Evolutionary conservation across 208 protist genomes (phyloP), one percentile per base, ranked within the genome.

Genomic region (Wallacemonas sp.): DNA sequence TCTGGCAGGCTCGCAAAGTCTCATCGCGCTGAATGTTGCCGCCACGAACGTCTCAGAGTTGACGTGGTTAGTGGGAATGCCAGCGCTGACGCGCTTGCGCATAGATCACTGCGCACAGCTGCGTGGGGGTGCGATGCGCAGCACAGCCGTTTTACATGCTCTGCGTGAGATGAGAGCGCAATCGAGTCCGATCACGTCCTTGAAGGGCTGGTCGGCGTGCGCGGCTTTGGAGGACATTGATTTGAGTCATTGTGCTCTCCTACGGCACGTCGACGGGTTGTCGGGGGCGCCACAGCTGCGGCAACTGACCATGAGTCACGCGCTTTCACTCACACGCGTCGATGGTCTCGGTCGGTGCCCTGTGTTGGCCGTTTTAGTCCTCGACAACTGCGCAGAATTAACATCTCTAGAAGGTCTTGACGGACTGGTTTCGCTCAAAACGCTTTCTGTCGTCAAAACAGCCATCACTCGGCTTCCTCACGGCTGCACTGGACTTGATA

Each of bases 31-130:
- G 8, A 21, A 33, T 19, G 15, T 33, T 8, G 28, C n/a, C 21
- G n/a, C 31, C 61, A 66, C 61, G 11, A 4, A 39, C 26, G 42
- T 66, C 24, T 11, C 9, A 8, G 44, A 66, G 15, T 44, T 66
- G 4, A 22, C 17, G 17, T 66, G 42, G 42, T 3, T 55, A 2
- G 39, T 19, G 42, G 4, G 26, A 4, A 55, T 39, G 11, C 11
- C 51, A 12, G 15, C 9, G 4, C 51, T 58, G 5, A 22, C 24
- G 28, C 21, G 8, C 17, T 22, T 58, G 30, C 9, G 28, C 9
- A 4, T 58, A 14, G n/a, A 41, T 17, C 3, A 22, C 51, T 39
- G 51, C 31, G 30, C 26, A 21, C 30, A 38, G 51, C 51, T 58
- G 26, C 4, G n/a, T 12, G 15, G n/a, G n/a, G 42, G 42, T 49